Evolutionary conservation across 1,284 basidiomycete genomes (phyloP).

Genomic region (Irpex sp.): DNA sequence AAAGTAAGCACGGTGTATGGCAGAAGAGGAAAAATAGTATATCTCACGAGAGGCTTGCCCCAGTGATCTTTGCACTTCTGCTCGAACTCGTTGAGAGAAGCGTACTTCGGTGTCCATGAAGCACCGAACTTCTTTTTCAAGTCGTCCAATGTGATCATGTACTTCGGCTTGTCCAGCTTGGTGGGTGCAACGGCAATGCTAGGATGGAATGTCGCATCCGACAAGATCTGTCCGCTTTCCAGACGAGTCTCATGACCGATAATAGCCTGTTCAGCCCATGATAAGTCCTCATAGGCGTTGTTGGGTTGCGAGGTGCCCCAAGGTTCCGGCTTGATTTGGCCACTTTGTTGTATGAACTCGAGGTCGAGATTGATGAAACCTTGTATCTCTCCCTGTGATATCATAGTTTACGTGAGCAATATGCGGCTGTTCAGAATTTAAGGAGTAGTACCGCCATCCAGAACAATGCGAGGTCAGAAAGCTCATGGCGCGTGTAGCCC

Average conservation of each 20-base stretch:
- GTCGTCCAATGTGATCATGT: conserved; percentile 10
- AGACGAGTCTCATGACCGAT: conserved; percentile 2
- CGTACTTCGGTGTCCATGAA: conserved; percentile 10
- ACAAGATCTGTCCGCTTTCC: neutral
- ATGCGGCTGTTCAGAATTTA: neutral
- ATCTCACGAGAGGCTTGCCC: neutral
- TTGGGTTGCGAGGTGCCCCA: conserved; percentile 16
- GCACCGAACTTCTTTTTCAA: conserved; percentile 13
- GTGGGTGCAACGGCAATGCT: conserved; percentile 5
- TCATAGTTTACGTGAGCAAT: neutral
- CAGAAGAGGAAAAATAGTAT: neutral
- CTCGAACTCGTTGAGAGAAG: conserved; percentile 15
- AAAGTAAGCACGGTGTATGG: neutral
- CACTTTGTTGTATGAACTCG: conserved; percentile 17
- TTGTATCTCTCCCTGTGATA: conserved; percentile 16
- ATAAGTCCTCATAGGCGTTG: conserved; percentile 1
- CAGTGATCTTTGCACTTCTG: conserved; percentile 10
- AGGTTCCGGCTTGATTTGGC: neutral
- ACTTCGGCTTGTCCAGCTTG: conserved; percentile 3
- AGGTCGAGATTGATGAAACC: conserved; percentile 19
- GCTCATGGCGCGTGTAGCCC: conserved; percentile 1
- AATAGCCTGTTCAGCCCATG: neutral
- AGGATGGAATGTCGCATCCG: neutral
- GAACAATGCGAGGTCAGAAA: conserved; percentile 4
- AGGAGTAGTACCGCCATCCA: conserved; percentile 5